Evolutionary conservation across 306 rosid species (phyloP).

Genomic region (Dryas octopetala): DNA sequence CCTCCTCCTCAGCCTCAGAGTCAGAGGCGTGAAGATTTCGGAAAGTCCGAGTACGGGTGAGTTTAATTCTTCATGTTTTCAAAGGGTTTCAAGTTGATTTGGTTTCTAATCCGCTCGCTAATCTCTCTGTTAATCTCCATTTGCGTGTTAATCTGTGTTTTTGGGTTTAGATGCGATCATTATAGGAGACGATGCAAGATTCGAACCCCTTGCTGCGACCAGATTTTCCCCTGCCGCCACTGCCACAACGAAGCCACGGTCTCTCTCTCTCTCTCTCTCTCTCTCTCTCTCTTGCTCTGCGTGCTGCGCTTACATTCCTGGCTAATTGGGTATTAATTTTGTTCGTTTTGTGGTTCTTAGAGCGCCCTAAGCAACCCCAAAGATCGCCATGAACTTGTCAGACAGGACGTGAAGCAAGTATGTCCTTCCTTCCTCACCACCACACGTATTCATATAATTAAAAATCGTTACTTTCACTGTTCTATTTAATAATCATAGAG

Average conservation of each 20-base stretch:
- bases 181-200: conserved; percentile 64
- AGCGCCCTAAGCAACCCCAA: conserved; percentile 47
- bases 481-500: not conserved
- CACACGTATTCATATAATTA: not conserved
- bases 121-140: no score
- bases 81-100: not conserved
- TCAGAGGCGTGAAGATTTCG: conserved; percentile 20
- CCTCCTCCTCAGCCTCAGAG: not conserved
- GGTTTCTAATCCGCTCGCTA: not conserved
- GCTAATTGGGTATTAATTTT: not conserved
- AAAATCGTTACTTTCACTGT: not conserved
- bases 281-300: not conserved
- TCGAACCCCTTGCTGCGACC: conserved; percentile 72
- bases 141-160: not conserved
- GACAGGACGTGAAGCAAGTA: conserved; percentile 65
- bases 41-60: conserved; percentile 45
- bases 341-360: conserved; percentile 28
- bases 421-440: not conserved
- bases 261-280: conserved; percentile 3
- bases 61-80: not conserved
- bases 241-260: conserved; percentile 76
- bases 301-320: no score
- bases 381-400: conserved; percentile 56
- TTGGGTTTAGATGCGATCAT: conserved; percentile 50
- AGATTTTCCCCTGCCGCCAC: conserved; percentile 62